Conservation (phyloP, 169 alveolate genomes). For the Eimeria tenella region DNA sequence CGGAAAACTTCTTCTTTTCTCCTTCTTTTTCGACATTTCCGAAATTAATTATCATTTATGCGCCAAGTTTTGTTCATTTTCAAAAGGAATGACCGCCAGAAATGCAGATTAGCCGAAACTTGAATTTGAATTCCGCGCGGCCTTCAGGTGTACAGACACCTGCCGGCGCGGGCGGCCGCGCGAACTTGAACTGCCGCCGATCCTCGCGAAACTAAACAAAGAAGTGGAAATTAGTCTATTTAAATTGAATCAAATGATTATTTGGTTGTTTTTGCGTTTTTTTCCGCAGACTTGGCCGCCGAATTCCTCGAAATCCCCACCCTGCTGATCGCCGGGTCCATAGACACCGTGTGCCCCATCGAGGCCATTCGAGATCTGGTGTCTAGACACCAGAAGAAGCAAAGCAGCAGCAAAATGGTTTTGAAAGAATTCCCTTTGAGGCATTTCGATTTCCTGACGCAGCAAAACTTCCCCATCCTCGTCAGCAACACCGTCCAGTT, state of each 20-base stretch:
- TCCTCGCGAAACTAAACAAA: not conserved
- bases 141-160: slow-evolving; percentile 15
- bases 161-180: not conserved
- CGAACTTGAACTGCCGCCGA: not conserved
- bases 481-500: not conserved
- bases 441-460: slow-evolving; percentile 30
- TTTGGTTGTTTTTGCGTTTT: not conserved
- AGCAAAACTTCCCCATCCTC: not conserved
- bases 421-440: not conserved
- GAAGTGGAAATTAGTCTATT: too few relatives aligned
- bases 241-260: too few relatives aligned
- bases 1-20: not conserved
- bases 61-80: too few relatives aligned
- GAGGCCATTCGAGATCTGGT: not conserved
- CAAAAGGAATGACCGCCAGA: too few relatives aligned
- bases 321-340: slow-evolving; percentile 20
- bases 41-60: too few relatives aligned
- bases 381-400: not conserved
- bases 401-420: not conserved
- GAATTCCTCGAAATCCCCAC: not conserved
- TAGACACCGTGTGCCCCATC: slow-evolving; percentile 14
- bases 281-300: slow-evolving; percentile 3
- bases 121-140: not conserved
- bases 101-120: too few relatives aligned
- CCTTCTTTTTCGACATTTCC: too few relatives aligned